Conservation (phyloP, 345 rosid species). For the Citrus hindsii region DNA sequence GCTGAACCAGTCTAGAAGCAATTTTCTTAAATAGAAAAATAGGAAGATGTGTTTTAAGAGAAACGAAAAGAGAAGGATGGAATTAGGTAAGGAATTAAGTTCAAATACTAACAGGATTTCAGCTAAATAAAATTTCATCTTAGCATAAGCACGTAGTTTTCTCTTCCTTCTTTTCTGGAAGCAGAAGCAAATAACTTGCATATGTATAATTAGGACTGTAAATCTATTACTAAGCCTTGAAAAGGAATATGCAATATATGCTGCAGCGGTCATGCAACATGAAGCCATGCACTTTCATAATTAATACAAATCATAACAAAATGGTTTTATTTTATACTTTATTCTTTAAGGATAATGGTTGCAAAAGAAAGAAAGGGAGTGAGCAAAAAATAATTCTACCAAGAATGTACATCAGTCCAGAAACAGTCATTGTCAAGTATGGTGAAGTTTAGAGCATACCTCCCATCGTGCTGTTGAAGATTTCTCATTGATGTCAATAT, state of each 20-base stretch:
- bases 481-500: conserved; percentile 65
- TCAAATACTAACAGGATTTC: not conserved
- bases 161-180: not conserved
- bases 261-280: not conserved
- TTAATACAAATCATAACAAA: not conserved
- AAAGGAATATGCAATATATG: not conserved
- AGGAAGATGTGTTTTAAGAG: not conserved
- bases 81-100: not conserved
- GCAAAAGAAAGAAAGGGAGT: not conserved
- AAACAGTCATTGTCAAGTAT: not conserved
- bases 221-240: not conserved
- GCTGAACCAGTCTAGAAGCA: not conserved
- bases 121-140: not conserved
- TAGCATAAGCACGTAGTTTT: not conserved
- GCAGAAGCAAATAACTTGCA: not conserved
- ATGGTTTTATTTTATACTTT: not conserved
- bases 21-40: not conserved
- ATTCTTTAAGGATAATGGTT: not conserved
- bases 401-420: not conserved
- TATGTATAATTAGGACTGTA: not conserved
- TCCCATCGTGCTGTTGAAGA: conserved; percentile 87
- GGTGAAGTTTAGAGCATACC: conserved; percentile 33
- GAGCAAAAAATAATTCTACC: not conserved
- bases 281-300: not conserved
- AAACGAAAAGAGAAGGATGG: not conserved